Evolutionary conservation across 2,329 filamentous ascomycete genomes (phyloP).

Genomic region (Ascochyta clinopodiicola): DNA sequence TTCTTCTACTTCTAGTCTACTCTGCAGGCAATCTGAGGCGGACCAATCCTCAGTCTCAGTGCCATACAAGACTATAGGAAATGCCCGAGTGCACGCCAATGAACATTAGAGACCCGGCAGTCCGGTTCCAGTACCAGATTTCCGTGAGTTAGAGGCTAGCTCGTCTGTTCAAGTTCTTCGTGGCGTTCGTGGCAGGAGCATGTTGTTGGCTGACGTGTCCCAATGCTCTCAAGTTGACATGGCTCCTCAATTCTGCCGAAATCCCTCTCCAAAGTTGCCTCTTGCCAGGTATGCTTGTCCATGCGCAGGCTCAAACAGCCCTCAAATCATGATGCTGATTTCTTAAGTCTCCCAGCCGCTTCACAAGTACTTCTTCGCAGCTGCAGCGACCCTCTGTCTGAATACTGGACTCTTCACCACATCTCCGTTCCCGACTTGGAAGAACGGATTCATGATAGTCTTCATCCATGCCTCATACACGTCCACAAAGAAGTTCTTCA

Average conservation of each 20-base stretch:
- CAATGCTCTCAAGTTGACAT: background rate
- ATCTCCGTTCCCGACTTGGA: constrained; percentile 82
- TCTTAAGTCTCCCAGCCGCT: background rate
- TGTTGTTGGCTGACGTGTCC: background rate
- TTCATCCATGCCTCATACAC: constrained; percentile 98
- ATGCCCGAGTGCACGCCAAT: background rate
- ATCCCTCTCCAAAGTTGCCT: background rate
- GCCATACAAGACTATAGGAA: background rate
- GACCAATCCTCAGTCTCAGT: background rate
- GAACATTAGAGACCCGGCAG: background rate
- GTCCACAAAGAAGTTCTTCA: constrained; percentile 92
- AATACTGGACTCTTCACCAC: constrained; percentile 89
- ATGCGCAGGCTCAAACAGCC: background rate
- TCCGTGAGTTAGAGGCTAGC: background rate
- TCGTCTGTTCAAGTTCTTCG: background rate
- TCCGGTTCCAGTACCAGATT: background rate
- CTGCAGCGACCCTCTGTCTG: constrained; percentile 78
- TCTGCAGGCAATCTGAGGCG: background rate
- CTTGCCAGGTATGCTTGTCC: background rate
- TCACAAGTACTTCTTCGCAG: constrained; percentile 90
- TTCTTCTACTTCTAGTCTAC: background rate
- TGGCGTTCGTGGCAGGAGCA: background rate
- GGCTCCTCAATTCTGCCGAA: background rate
- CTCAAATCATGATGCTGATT: background rate
- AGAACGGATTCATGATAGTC: constrained; percentile 97